Base-by-base conservation (phyloP, 2,329 filamentous ascomycete genomes). In the Blastomyces parvus region DNA sequence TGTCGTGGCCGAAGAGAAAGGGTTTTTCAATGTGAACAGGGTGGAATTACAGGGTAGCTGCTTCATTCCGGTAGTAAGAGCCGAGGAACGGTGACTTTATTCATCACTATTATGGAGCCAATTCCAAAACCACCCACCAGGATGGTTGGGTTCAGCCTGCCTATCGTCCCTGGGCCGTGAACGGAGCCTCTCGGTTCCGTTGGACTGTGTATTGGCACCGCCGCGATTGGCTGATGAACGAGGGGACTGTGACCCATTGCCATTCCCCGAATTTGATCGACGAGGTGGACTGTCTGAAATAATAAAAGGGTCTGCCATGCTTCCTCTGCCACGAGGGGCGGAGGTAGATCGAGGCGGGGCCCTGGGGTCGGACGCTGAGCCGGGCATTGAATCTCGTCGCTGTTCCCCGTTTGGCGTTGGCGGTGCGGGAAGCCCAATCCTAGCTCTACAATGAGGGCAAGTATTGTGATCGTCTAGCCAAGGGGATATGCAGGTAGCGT, bases 391-490 rank as follows among this genome's bases (percentile, higher is more conserved):
- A 4, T 11, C 22, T 27, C 22, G 48, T 33, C 22, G 57, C 2
- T 46, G 57, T 58, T 84, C 82, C 0, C 79, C 77, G 64, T 85
- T 83, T 71, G 64, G 83, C 74, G 61, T 83, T 80, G 63, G 50
- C 64, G n/a, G 14, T 62, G 33, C 22, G 42, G 19, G 38, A 44
- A 2, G 62, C 69, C 66, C 69, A 40, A 79, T 78, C 38, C 74
- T 70, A 55, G 74, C 74, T 50, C 79, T 74, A 62, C 79, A 81
- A 65, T 81, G 79, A 4, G 93, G 93, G 70, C 93, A 97, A 0
- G 92, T 96, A 70, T 97, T 91, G 75, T 97, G 92, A 75, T 96
- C 89, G 69, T 84, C 85, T 60, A 97, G 78, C 93, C 93, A 97
- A 59, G 89, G 81, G 30, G 86, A 82, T 42, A 94, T 89, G 70